These are phyloP conservation scores for Royoungia palumana DNA, from an alignment of 768 basidiomycete genomes.

Conservation along the genomic window DNA sequence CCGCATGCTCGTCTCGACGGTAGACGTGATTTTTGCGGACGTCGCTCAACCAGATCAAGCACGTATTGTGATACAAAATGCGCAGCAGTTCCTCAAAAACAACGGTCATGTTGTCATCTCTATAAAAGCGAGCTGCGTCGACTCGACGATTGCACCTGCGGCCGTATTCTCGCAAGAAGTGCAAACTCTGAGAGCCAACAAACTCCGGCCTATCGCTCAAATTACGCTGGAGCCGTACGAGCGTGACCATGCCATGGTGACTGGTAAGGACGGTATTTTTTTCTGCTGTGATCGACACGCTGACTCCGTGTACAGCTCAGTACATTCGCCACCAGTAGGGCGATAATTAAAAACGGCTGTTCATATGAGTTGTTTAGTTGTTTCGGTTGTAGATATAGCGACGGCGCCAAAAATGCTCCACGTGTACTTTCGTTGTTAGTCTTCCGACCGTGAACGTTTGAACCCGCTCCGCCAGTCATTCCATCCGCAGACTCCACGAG, in stretches of 20 bases:
- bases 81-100: constrained; percentile 94
- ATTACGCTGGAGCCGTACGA: constrained; percentile 93
- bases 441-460: no score
- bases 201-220: constrained; percentile 94
- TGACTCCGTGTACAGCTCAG: constrained; percentile 32
- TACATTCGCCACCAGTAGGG: constrained; percentile 45
- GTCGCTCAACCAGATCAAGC: constrained; percentile 99
- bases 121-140: constrained; percentile 99
- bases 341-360: constrained; percentile 14
- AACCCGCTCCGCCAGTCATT: neutral
- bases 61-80: constrained; percentile 91
- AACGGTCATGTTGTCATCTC: constrained; percentile 91
- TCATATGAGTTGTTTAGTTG: constrained; percentile 14
- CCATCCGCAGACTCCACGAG: constrained; percentile 3
- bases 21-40: constrained; percentile 98
- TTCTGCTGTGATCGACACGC: neutral
- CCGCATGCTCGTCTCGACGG: constrained; percentile 92
- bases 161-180: constrained; percentile 89
- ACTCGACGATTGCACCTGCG: constrained; percentile 90
- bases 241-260: constrained; percentile 88
- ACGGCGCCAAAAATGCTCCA: constrained; percentile 1
- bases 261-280: constrained; percentile 45
- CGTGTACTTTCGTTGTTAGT: constrained; percentile 2
- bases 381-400: neutral
- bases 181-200: constrained; percentile 67